These are phyloP conservation scores for Mimosa pudica DNA, from an alignment of 306 rosid species.

Conservation along the genomic window DNA sequence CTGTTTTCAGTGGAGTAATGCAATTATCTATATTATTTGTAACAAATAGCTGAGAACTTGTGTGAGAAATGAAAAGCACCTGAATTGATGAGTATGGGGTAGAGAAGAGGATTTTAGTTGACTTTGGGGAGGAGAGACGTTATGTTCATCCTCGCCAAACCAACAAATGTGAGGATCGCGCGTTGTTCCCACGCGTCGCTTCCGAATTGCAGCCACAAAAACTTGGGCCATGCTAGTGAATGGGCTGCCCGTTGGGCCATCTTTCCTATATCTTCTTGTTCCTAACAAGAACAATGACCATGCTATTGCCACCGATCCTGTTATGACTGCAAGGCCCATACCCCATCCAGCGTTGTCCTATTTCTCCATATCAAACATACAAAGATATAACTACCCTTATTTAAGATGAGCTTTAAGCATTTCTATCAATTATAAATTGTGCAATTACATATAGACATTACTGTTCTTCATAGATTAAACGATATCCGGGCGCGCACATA, in stretches of 20 bases:
- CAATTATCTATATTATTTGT: no score
- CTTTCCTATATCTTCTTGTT: constrained; percentile 48
- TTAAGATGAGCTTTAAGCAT: no score
- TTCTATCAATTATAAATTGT: no score
- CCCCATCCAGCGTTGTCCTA: constrained; percentile 82
- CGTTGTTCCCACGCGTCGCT: constrained; percentile 49
- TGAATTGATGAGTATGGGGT: constrained; percentile 47
- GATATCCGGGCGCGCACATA: no score
- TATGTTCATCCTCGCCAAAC: constrained; percentile 29
- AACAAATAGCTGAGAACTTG: no score
- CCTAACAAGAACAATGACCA: constrained; percentile 53
- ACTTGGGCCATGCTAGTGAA: constrained; percentile 60
- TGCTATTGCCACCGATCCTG: constrained; percentile 56
- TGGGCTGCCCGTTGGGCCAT: constrained; percentile 57
- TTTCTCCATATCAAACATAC: neutral
- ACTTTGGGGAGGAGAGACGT: neutral
- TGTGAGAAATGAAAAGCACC: constrained; percentile 37
- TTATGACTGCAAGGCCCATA: constrained; percentile 55
- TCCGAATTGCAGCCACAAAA: constrained; percentile 47
- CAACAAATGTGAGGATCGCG: constrained; percentile 24
- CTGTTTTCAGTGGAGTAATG: no score
- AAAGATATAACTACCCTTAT: no score
- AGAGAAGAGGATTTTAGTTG: neutral
- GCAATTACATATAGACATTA: no score
- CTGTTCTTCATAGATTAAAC: no score